Evolutionary conservation across 495 filamentous ascomycete species (phyloP), one percentile per base, ranked within the genome.

Genomic region (Aspergillus bertholletiae): DNA sequence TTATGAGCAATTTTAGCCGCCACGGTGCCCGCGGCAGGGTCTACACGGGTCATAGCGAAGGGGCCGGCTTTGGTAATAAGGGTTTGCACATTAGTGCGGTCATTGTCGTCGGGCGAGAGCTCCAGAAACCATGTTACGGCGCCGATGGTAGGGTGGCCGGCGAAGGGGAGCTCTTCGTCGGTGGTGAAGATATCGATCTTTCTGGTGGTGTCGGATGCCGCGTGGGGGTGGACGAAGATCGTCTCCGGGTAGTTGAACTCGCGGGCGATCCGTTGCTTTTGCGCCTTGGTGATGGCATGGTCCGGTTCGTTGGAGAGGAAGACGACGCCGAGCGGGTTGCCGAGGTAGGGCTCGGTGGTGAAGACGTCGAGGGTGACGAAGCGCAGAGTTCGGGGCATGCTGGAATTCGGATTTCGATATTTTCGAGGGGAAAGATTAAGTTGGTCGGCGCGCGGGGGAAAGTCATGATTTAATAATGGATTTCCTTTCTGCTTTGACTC

Each of bases 181-280:
- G 74, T 66, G 24, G 83, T 85, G 75, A 90, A 90, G 70, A 91
- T 93, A 68, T 89, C 84, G 62, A 91, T 83, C n/a, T 65, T 65
- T 27, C 44, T 23, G 17, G 15, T 21, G 44, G 27, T 28, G 44
- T 27, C 7, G 24, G n/a, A 15, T 13, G 35, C 28, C 28, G 23
- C 12, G 2, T 27, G 47, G 17, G 22, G 22, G 13, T 88, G 80
- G n/a, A 90, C 60, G 66, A 89, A 90, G 20, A 88, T 81, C 0
- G 84, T 89, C 61, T 90, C 87, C 8, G 85, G 88, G 62, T 86
- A 74, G 57, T 89, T 90, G 82, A 92, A 90, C 66, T 92, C 88
- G 35, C 66, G 58, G 5, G 87, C 82, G 40, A 90, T 84, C 26
- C 57, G 59, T 63, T 64, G 62, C 37, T 59, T 64, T 12, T 54